Base-by-base conservation (phyloP, 208 protist genomes). In the Herpetomonas tarakana region DNA sequence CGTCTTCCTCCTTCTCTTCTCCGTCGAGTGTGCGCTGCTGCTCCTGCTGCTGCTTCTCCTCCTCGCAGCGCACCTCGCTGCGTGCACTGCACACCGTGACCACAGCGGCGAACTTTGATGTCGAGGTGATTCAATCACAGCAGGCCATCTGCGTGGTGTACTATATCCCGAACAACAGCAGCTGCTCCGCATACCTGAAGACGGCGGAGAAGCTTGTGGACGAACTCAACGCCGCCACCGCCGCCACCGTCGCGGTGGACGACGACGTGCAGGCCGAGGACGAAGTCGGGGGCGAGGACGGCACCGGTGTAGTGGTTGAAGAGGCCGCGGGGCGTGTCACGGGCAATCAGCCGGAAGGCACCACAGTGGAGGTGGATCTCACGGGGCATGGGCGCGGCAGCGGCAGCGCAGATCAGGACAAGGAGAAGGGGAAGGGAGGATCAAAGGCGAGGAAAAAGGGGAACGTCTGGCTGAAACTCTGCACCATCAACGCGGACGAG, bases 111-210 rank as follows among this genome's bases (percentile, higher is more conserved):
- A 91, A 70, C 39, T 95, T 95, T 63, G 80, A 92, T 19, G 65
- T 58, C 26, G 81, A 95, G 62, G 89, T 95, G 29, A 62, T 95
- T 47, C 83, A 95, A 62, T 95, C 89, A 0, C 83, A 95, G 70
- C 86, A 95, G 45, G 89, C 89, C 9, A 88, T 95, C 52, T 95
- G 89, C 58, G 65, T 95, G 11, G 62, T 95, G 7, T 95, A 92
- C 58, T 67, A 90, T 57, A 72, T 90, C 25, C 66, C 66, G 21
- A 75, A 79, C 31, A 90, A 68, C 55, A 79, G 67, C 46, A 78
- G 74, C 56, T 95, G 89, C 60, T 55, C 60, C 0, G 72, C 80
- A 16, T 92, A 84, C 66, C 29, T 95, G 3, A 52, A 65, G n/a
- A 62, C 67, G 2, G 68, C 83, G 0, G 85, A 93, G 60, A 65